Base-by-base conservation (phyloP, 345 rosid genomes). In the Jatropha curcas region DNA sequence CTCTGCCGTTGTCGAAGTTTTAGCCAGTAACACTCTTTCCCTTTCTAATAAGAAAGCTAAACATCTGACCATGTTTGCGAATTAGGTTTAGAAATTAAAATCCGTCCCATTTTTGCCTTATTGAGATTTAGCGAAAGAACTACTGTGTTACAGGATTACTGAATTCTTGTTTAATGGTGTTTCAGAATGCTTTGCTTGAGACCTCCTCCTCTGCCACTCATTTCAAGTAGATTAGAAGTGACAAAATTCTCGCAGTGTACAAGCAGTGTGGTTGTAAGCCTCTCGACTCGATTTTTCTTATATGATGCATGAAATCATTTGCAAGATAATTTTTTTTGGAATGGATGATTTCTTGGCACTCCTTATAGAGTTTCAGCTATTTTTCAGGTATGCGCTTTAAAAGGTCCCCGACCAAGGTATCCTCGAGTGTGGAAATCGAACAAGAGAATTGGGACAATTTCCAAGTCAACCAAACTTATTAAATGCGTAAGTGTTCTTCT, bases 351-450 rank as follows among this genome's bases (percentile, higher is more conserved):
- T 37, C 7, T 9, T 9, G 16, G 67, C 24, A 4, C 43, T 39
- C 39, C 17, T 52, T 52, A 53, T n/a, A 34, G 10, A 52, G n/a
- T 24, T 16, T 14, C 12, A 51, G 6, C 4, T 13, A 34, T 56
- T 68, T 33, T 65, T 74, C 76, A 94, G 98, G 88, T 89, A 60
- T 90, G 98, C 71, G 94, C 86, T 25, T 87, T 91, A 0, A 92
- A 86, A 87, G 98, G 97, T 80, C 98, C 98, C 14, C 83, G 97
- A 52, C 98, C 97, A 24, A 84, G 98, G 53, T 81, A 80, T 74
- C 98, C 94, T 74, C 90, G 98, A 74, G 98, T 94, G 55, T 92
- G 98, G 98, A 94, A 88, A 73, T 65, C 95, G 16, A 89, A 74
- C 58, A 85, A 70, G 68, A 83, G 84, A 66, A 89, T 88, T 51